Percentiles rank a stretch among this genome's conserved stretches.
These are phyloP conservation scores for Nicotiana rustica DNA, from an alignment of 305 asterid genomes.

Conservation along the genomic window DNA sequence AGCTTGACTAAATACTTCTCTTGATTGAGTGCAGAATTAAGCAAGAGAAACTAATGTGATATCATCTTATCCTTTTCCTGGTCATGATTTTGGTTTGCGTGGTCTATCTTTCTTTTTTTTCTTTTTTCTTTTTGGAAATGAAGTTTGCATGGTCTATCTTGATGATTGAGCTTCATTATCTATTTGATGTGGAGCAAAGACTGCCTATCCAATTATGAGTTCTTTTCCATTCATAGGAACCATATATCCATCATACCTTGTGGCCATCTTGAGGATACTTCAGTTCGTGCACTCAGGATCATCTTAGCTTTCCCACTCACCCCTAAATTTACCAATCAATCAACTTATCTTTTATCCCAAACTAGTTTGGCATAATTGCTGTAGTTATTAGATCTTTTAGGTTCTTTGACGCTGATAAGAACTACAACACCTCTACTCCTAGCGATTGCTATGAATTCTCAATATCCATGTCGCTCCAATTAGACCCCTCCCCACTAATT, in stretches of 20 bases:
- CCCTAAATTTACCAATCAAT: slow-evolving; percentile 19
- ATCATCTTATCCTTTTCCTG: neutral
- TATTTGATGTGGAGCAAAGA: slow-evolving; percentile 5
- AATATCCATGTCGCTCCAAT: neutral
- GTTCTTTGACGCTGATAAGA: neutral
- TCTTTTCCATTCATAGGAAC: neutral
- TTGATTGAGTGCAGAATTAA: neutral
- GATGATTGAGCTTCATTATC: slow-evolving; percentile 24
- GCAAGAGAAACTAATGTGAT: neutral
- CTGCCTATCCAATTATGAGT: neutral
- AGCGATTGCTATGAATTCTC: neutral
- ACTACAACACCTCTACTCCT: neutral
- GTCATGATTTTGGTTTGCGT: neutral
- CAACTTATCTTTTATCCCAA: neutral
- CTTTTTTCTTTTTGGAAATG: no score
- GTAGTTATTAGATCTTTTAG: neutral
- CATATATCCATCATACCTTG: slow-evolving; percentile 3
- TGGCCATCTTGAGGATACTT: slow-evolving; percentile 19
- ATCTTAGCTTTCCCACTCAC: neutral
- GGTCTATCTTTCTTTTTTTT: neutral
- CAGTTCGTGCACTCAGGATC: neutral
- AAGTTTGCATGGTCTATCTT: neutral
- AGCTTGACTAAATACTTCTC: neutral
- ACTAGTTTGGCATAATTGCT: slow-evolving; percentile 13
- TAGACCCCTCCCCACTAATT: neutral